Evolutionary conservation across 1,284 basidiomycete species (phyloP).

Genomic region (Schizophyllum commune): DNA sequence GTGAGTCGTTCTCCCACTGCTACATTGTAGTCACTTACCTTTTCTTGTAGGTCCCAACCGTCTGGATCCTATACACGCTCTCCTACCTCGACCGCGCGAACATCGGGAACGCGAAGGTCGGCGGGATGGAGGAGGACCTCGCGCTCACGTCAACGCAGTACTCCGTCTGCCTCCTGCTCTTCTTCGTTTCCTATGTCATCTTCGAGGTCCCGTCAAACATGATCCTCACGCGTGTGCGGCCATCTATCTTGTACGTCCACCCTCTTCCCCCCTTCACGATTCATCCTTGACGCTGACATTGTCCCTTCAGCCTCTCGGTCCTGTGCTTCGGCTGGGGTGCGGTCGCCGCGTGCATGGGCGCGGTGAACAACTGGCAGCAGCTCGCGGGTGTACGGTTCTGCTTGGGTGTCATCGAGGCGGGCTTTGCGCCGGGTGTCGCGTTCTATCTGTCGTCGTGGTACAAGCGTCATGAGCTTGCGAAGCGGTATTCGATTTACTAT

Average conservation of each 20-base stretch:
- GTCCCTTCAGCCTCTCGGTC: slow-evolving; percentile 10
- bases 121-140: slow-evolving; percentile 47
- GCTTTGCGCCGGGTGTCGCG: slow-evolving; percentile 34
- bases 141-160: slow-evolving; percentile 39
- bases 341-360: slow-evolving; percentile 16
- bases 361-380: slow-evolving; percentile 13
- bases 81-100: slow-evolving; percentile 34
- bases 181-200: slow-evolving; percentile 14
- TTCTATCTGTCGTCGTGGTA: slow-evolving; percentile 35
- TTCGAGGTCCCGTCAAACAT: slow-evolving; percentile 17
- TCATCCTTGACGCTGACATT: too few species aligned
- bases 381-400: slow-evolving; percentile 13
- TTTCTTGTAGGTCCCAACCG: slow-evolving; percentile 1
- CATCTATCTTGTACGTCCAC: slow-evolving; percentile 10
- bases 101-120: slow-evolving; percentile 51
- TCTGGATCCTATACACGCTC: slow-evolving; percentile 4
- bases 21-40: neutral
- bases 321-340: slow-evolving; percentile 15
- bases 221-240: slow-evolving; percentile 13
- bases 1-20: slow-evolving; percentile 1
- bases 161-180: slow-evolving; percentile 9
- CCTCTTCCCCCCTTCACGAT: neutral
- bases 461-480: slow-evolving; percentile 32
- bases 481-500: slow-evolving; percentile 28
- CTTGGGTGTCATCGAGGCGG: slow-evolving; percentile 22